These are phyloP conservation scores for Irpex sp. DNA, from an alignment of 1,284 basidiomycete genomes.

Conservation along the genomic window DNA sequence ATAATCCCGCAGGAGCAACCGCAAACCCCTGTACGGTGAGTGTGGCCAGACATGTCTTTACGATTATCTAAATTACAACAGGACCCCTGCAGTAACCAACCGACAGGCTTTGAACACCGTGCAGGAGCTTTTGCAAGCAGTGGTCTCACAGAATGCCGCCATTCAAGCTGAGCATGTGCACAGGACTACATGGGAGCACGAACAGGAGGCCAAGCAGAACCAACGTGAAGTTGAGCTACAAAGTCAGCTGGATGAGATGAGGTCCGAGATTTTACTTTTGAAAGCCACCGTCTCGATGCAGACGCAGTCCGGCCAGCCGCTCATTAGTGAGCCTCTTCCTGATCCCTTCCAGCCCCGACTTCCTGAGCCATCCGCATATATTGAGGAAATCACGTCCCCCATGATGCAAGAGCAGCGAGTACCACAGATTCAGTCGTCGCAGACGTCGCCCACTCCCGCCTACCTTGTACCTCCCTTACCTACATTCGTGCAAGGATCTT, in stretches of 20 bases:
- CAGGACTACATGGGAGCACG: constrained; percentile 61
- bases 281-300: constrained; percentile 37
- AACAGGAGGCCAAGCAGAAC: constrained; percentile 55
- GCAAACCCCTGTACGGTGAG: constrained; percentile 21
- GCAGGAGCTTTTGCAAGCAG: constrained; percentile 53
- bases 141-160: constrained; percentile 49
- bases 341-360: not conserved
- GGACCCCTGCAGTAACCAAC: constrained; percentile 6
- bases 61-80: not conserved
- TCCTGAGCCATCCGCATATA: constrained; percentile 1
- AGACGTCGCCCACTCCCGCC: constrained; percentile 31
- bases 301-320: constrained; percentile 14
- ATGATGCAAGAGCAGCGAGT: not conserved
- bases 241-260: constrained; percentile 51
- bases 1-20: constrained; percentile 38
- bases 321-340: not conserved
- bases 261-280: constrained; percentile 51
- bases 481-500: constrained; percentile 40
- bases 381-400: constrained; percentile 6
- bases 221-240: constrained; percentile 59
- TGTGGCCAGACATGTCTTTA: not conserved
- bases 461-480: constrained; percentile 27
- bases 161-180: constrained; percentile 57
- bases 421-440: not conserved
- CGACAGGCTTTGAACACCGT: constrained; percentile 35